Conservation (phyloP, 2,329 filamentous ascomycete species). For the Sporothrix mexicana region DNA sequence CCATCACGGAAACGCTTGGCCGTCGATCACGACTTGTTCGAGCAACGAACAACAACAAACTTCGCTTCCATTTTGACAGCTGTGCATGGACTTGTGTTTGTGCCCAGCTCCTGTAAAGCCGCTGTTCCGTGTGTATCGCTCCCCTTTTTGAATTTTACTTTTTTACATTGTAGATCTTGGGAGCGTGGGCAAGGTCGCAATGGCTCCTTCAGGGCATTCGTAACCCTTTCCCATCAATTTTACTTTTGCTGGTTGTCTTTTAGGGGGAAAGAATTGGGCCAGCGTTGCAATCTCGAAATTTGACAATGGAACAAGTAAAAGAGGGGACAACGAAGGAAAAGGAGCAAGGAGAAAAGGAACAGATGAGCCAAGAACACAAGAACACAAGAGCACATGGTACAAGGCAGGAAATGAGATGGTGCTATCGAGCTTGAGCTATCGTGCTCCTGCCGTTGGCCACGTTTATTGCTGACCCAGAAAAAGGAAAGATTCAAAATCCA, state of each 20-base stretch:
- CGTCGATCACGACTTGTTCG: background rate
- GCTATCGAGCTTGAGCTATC: background rate
- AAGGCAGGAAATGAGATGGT: background rate
- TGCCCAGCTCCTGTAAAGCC: background rate
- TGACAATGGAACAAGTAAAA: background rate
- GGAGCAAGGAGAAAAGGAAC: background rate
- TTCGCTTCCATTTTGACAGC: background rate
- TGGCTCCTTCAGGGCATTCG: too few relatives aligned
- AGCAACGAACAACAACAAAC: background rate
- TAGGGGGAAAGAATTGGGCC: background rate
- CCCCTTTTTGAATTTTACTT: background rate
- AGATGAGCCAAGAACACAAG: background rate
- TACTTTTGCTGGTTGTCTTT: background rate
- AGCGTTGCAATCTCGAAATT: constrained; percentile 11
- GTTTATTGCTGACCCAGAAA: too few relatives aligned
- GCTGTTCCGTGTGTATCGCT: constrained; percentile 17
- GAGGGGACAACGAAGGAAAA: background rate
- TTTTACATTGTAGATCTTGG: too few relatives aligned
- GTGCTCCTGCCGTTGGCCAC: too few relatives aligned
- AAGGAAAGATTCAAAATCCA: background rate
- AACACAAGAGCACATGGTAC: background rate
- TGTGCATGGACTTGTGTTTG: background rate
- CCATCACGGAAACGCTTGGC: constrained; percentile 5
- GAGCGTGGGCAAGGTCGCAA: too few relatives aligned
- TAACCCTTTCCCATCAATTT: background rate